Percentiles rank a stretch among this genome's conserved stretches.
These are phyloP conservation scores for Periconia digitata DNA, from an alignment of 2,329 filamentous ascomycete species.

Conservation along the genomic window DNA sequence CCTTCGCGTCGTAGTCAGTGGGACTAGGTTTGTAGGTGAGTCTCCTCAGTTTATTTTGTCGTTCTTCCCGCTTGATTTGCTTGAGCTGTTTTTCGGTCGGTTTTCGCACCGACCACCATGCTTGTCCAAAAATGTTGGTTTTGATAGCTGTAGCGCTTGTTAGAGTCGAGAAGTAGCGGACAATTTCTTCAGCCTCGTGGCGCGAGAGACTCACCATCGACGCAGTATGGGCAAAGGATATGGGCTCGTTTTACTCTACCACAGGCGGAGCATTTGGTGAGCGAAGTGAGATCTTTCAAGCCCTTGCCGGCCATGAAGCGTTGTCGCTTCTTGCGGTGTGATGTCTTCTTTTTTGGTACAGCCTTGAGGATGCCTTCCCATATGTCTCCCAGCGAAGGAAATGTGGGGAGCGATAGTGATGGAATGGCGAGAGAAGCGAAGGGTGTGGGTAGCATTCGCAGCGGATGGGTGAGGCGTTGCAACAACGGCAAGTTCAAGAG, in stretches of 20 bases:
- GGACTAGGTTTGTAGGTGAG: constrained; percentile 23
- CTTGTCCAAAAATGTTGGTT: constrained; percentile 34
- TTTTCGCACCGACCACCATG: constrained; percentile 27
- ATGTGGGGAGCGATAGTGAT: constrained; percentile 49
- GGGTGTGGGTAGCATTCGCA: constrained; percentile 65
- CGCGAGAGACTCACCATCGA: constrained; percentile 64
- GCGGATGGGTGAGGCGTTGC: constrained; percentile 49
- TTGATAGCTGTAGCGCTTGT: constrained; percentile 31
- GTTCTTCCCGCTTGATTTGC: constrained; percentile 27
- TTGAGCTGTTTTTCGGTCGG: constrained; percentile 34
- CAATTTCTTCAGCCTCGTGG: no score
- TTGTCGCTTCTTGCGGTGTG: constrained; percentile 90
- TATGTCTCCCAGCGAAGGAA: constrained; percentile 67
- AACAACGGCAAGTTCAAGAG: constrained; percentile 44
- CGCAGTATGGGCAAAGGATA: constrained; percentile 83
- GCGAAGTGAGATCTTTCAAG: constrained; percentile 81
- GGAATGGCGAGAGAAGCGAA: constrained; percentile 50
- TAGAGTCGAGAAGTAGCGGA: constrained; percentile 4
- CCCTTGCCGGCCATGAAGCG: constrained; percentile 95
- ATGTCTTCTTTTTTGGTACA: constrained; percentile 98
- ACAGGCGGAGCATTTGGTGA: constrained; percentile 89
- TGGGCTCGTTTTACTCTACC: constrained; percentile 87
- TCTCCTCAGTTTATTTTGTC: constrained; percentile 13
- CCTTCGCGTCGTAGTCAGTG: constrained; percentile 21
- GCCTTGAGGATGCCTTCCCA: constrained; percentile 92